A percentile compares a stretch with the other conserved stretches of the same genome.
Evolutionary conservation across 2,329 filamentous ascomycete genomes (phyloP).

Genomic region (Fusarium coffeatum): DNA sequence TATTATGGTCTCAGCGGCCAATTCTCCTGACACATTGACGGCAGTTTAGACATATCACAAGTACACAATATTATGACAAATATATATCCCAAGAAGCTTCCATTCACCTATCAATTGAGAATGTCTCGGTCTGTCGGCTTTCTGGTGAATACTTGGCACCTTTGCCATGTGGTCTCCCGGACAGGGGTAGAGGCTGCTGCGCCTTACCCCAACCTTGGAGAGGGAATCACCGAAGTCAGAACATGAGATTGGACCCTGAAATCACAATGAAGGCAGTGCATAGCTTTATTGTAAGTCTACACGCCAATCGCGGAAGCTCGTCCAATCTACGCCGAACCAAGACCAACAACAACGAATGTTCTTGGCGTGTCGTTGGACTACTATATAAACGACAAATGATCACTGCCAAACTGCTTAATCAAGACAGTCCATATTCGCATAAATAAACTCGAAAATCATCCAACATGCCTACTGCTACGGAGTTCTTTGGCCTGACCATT

Average conservation of each 20-base stretch:
- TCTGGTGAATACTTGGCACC: background rate
- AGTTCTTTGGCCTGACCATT: slow-evolving; percentile 37
- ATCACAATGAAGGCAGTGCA: background rate
- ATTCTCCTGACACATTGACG: background rate
- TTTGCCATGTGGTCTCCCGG: background rate
- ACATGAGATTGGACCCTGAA: background rate
- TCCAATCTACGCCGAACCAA: background rate
- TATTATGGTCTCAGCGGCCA: background rate
- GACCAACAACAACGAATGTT: background rate
- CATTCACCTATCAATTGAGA: too few species aligned
- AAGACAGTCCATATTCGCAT: background rate
- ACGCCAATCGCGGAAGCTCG: background rate
- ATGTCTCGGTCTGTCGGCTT: too few species aligned
- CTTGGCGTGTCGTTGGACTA: background rate
- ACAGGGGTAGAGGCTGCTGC: background rate
- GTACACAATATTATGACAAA: background rate
- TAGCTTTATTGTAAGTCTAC: background rate
- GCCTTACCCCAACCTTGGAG: slow-evolving; percentile 6
- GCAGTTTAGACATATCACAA: background rate
- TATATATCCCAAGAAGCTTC: too few species aligned
- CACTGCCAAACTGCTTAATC: background rate
- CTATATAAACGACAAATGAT: background rate
- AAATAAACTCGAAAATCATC: background rate
- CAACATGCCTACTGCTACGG: slow-evolving; percentile 44
- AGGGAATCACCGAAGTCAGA: background rate